Percentiles rank a stretch among this genome's conserved stretches.
These are phyloP conservation scores for Lithohypha guttulata DNA, from an alignment of 2,329 filamentous ascomycete genomes.

Conservation along the genomic window DNA sequence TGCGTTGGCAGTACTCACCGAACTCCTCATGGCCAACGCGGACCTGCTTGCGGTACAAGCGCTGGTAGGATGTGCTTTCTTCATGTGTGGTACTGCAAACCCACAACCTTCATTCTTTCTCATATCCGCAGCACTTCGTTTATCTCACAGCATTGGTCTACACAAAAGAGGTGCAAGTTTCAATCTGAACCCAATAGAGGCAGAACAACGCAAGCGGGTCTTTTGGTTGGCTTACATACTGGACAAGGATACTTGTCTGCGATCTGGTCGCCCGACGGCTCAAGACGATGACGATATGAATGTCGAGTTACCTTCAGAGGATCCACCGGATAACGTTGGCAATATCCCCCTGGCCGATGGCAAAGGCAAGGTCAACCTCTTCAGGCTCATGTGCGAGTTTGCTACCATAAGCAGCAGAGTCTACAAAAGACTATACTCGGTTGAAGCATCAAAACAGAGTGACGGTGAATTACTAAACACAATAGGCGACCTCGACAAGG, in stretches of 20 bases:
- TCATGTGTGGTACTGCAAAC: slow-evolving; percentile 92
- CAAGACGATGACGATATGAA: slow-evolving; percentile 84
- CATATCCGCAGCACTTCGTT: slow-evolving; percentile 76
- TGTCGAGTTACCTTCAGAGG: slow-evolving; percentile 82
- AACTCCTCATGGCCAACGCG: slow-evolving; percentile 90
- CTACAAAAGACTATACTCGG: slow-evolving; percentile 86
- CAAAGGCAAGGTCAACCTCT: slow-evolving; percentile 88
- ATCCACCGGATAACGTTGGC: slow-evolving; percentile 84
- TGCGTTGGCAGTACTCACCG: slow-evolving; percentile 82
- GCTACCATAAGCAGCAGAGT: slow-evolving; percentile 86
- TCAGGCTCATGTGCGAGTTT: slow-evolving; percentile 85
- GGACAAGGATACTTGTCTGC: slow-evolving; percentile 62
- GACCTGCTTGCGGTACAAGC: slow-evolving; percentile 92
- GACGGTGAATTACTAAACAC: slow-evolving; percentile 89
- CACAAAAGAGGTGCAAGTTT: slow-evolving; percentile 90
- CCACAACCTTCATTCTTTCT: slow-evolving; percentile 89
- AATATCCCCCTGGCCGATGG: slow-evolving; percentile 85
- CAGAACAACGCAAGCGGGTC: slow-evolving; percentile 74
- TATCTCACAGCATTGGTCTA: slow-evolving; percentile 87
- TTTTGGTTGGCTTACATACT: slow-evolving; percentile 69
- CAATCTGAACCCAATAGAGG: slow-evolving; percentile 84
- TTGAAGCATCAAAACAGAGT: slow-evolving; percentile 80
- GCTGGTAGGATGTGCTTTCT: slow-evolving; percentile 81
- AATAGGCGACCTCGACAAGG: slow-evolving; percentile 84
- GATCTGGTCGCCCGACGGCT: slow-evolving; percentile 60